Base-by-base conservation (phyloP, 139 green algal genomes). In the Chlorella sp. region DNA sequence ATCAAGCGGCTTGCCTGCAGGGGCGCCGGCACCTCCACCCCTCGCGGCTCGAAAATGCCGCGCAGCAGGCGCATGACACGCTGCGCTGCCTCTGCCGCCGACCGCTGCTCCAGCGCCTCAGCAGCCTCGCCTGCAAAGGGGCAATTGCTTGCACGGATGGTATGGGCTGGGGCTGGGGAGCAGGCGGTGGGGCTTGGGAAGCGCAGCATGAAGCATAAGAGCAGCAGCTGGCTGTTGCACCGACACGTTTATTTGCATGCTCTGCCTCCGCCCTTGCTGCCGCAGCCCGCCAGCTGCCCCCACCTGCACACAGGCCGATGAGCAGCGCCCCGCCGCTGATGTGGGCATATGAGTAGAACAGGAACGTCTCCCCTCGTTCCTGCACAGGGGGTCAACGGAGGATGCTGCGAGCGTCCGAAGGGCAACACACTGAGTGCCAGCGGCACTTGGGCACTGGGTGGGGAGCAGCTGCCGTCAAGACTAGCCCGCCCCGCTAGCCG, bases 291-390 rank as follows among this genome's bases (percentile, higher is more conserved):
- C 34, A 32, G 1, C 34, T 5, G 12, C 56, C 21, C 75, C 88
- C 81, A 75, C 95, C 95, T 44, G 75, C 30, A 25, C 56, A 82
- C 21, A 99, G 94, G 18, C 92, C 97, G 12, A 93, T 91, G 62
- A 99, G 93, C 71, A 98, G 84, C 6, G 90, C 74, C 17, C 87
- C 94, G 34, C 95, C 95, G 68, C 93, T 92, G 70, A 95, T 90
- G 78, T 80, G 39, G 12, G 87, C 79, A 80, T 95, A 97, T 26
- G 90, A 95, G 92, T 99, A 99, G 85, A 98, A 98, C 7, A 99
- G 91, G 89, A 97, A 99, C 89, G 90, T 95, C 51, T 94, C 87
- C n/a, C 97, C 97, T 2, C 94, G 89, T 12, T 91, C 55, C n/a
- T 71, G 65, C 6, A 75, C 72, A 17, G 89, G 13, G 15, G 51